These are phyloP conservation scores for Tolypocladium amazonense DNA, from an alignment of 2,329 filamentous ascomycete genomes.

Conservation along the genomic window DNA sequence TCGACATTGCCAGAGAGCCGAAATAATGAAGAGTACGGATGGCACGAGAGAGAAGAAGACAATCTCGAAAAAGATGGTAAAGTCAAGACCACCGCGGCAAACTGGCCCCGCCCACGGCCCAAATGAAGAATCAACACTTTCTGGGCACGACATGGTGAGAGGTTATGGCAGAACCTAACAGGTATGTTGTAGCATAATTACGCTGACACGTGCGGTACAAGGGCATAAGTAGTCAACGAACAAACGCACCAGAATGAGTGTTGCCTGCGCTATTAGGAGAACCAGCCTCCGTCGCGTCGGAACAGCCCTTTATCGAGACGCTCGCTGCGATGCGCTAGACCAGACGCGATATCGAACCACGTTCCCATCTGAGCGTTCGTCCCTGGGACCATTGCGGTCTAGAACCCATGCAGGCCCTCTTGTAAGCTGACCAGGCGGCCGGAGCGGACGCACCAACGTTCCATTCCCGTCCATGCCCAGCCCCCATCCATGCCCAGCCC, in stretches of 20 bases:
- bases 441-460: neutral
- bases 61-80: neutral
- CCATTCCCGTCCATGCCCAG: neutral
- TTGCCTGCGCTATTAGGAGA: neutral
- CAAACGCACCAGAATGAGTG: neutral
- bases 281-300: neutral
- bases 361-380: neutral
- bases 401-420: neutral
- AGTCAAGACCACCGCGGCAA: neutral
- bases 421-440: neutral
- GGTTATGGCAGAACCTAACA: neutral
- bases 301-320: neutral
- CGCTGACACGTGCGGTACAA: neutral
- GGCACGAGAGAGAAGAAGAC: neutral
- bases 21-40: neutral
- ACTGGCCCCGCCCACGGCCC: neutral
- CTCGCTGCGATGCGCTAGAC: neutral
- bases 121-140: neutral
- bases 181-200: neutral
- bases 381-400: neutral
- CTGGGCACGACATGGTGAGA: neutral
- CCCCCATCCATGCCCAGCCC: neutral
- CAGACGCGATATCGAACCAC: neutral
- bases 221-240: neutral
- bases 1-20: neutral